A percentile compares a stretch with the other conserved stretches of the same genome.
phyloP scores from a whole-genome alignment of 257 asterid species.

The Solanum pimpinellifolium region DNA sequence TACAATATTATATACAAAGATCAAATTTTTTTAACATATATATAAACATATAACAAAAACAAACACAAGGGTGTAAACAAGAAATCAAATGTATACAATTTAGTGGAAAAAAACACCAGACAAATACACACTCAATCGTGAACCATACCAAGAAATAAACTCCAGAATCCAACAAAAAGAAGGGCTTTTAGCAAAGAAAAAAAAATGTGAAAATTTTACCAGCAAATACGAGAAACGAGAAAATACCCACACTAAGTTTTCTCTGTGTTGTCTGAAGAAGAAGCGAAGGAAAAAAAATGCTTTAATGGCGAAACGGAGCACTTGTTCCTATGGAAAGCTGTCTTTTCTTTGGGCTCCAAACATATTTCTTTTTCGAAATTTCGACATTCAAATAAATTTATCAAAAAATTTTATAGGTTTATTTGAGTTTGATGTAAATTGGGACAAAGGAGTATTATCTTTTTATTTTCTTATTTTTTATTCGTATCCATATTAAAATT shows the following conservation, averaged over 20 bases:
- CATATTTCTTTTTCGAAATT: rapidly evolving
- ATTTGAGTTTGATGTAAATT: rapidly evolving
- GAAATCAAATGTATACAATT: background rate
- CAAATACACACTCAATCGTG: background rate
- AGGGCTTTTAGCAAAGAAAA: background rate
- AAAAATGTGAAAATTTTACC: background rate
- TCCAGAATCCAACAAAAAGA: background rate
- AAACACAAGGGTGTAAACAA: background rate
- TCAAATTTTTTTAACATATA: background rate
- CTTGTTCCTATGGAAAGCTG: background rate
- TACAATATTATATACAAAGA: background rate
- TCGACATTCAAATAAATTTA: too few relatives aligned
- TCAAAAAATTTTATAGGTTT: too few relatives aligned
- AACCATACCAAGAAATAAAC: background rate
- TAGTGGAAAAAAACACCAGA: rapidly evolving
- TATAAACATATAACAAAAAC: background rate
- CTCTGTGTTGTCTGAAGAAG: background rate
- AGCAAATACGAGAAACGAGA: background rate
- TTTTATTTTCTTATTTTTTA: background rate
- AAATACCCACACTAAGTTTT: background rate
- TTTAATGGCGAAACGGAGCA: background rate
- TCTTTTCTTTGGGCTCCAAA: background rate
- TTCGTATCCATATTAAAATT: rapidly evolving
- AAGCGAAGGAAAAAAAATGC: background rate
- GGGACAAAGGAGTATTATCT: rapidly evolving